Conservation (phyloP, 768 basidiomycete species). For the Strobilomyces echinocephalus region DNA sequence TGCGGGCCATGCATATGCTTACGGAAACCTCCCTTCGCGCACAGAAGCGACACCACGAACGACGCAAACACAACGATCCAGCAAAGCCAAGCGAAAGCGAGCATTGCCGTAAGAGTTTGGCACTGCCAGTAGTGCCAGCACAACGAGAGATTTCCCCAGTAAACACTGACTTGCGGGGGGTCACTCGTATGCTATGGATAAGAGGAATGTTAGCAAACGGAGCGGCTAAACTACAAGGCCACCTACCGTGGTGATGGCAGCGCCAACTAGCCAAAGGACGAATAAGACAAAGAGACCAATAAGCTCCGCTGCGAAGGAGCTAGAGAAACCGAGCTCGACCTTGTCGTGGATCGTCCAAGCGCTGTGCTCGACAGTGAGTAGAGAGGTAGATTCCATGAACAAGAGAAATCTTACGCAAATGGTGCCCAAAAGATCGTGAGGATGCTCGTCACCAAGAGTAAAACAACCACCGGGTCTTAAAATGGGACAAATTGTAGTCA, state of each 20-base stretch:
- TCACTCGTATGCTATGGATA: slow-evolving; percentile 20
- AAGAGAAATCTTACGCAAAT: slow-evolving; percentile 48
- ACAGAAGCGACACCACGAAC: slow-evolving; percentile 49
- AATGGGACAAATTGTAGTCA: background rate
- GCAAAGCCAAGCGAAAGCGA: slow-evolving; percentile 73
- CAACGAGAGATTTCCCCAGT: slow-evolving; percentile 62
- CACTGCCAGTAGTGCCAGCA: slow-evolving; percentile 60
- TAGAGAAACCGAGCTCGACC: slow-evolving; percentile 53
- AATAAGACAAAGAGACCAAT: slow-evolving; percentile 60
- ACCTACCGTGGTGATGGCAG: slow-evolving; percentile 58
- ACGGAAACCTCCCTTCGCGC: slow-evolving; percentile 43
- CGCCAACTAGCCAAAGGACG: slow-evolving; percentile 70
- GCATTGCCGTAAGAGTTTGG: slow-evolving; percentile 61
- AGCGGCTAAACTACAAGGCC: background rate
- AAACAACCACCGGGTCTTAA: slow-evolving; percentile 64
- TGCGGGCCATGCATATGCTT: slow-evolving; percentile 60
- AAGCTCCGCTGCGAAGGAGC: slow-evolving; percentile 59
- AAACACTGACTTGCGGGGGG: slow-evolving; percentile 24
- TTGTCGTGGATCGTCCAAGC: slow-evolving; percentile 56
- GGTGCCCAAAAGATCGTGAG: slow-evolving; percentile 60
- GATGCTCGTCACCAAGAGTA: slow-evolving; percentile 58
- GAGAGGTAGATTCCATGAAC: background rate
- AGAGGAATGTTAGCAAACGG: background rate
- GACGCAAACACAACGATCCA: slow-evolving; percentile 61
- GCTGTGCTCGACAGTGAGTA: slow-evolving; percentile 27